Base-by-base conservation (phyloP, 139 green algal species). In the Diplosphaera chodatii region DNA sequence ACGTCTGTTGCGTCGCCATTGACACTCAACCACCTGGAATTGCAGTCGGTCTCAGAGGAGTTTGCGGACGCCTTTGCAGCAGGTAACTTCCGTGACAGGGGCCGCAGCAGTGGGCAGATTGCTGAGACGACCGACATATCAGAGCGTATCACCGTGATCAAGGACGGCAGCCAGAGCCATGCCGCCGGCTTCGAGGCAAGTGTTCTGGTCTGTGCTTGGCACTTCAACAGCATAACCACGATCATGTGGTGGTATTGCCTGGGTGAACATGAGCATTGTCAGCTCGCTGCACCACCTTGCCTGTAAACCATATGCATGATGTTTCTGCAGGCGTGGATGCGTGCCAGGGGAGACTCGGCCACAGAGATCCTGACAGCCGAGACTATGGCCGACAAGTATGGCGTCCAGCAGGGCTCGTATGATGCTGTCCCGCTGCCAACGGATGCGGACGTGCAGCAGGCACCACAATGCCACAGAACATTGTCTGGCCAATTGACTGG, bases 241-340 rank as follows among this genome's bases (percentile, higher is more conserved):
- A n/a, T n/a, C n/a, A n/a, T n/a, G n/a, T n/a, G n/a, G n/a, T n/a
- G n/a, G n/a, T n/a, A n/a, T n/a, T n/a, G n/a, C n/a, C n/a, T n/a
- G n/a, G n/a, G n/a, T n/a, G n/a, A n/a, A n/a, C n/a, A n/a, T n/a
- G n/a, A n/a, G n/a, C n/a, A n/a, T n/a, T n/a, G n/a, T n/a, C n/a
- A n/a, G n/a, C n/a, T n/a, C n/a, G n/a, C n/a, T n/a, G n/a, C n/a
- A n/a, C n/a, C n/a, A n/a, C n/a, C n/a, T n/a, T n/a, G n/a, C n/a
- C n/a, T n/a, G n/a, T n/a, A n/a, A n/a, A n/a, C n/a, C n/a, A n/a
- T n/a, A n/a, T n/a, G n/a, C n/a, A n/a, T n/a, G n/a, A n/a, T n/a
- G n/a, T n/a, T n/a, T n/a, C n/a, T n/a, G 6, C 80, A 92, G 83
- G 91, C 91, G 22, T 97, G 86, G 87, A 84, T 97, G 87, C 71